phyloP scores from a whole-genome alignment of 1,284 basidiomycete species.

The Leccinum fallax region DNA sequence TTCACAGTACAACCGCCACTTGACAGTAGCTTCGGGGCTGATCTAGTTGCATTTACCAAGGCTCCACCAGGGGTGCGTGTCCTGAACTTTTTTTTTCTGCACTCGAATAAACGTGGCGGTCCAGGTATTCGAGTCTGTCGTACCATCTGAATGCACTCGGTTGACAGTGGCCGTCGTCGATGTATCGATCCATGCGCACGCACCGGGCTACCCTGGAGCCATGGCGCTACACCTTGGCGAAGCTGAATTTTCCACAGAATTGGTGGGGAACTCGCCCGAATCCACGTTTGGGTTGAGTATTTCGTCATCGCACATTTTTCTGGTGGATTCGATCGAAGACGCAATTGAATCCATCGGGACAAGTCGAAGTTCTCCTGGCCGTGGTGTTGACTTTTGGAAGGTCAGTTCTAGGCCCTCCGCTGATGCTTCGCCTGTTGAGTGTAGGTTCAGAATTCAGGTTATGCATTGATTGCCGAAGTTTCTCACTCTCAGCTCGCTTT shows the following conservation, averaged over 20 bases:
- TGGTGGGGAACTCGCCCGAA: slow-evolving; percentile 67
- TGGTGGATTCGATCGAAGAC: slow-evolving; percentile 62
- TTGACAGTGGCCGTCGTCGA: slow-evolving; percentile 71
- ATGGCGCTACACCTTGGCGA: slow-evolving; percentile 69
- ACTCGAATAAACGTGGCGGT: slow-evolving; percentile 2
- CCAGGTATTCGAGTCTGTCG: slow-evolving; percentile 90
- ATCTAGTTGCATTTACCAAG: slow-evolving; percentile 72
- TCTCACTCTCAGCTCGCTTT: slow-evolving; percentile 48
- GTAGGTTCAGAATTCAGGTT: slow-evolving; percentile 51
- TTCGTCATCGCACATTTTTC: slow-evolving; percentile 53
- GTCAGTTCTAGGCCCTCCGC: slow-evolving; percentile 42
- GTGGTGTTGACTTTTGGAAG: slow-evolving; percentile 66
- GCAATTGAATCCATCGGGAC: slow-evolving; percentile 26
- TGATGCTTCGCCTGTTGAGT: slow-evolving; percentile 13
- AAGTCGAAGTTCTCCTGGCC: not conserved
- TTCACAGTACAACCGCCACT: slow-evolving; percentile 68
- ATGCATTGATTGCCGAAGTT: slow-evolving; percentile 69
- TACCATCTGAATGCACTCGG: slow-evolving; percentile 86
- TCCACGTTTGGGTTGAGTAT: slow-evolving; percentile 54
- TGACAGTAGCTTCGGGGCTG: slow-evolving; percentile 65
- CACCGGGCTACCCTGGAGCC: slow-evolving; percentile 63
- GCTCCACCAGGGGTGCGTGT: slow-evolving; percentile 83
- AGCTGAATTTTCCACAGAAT: slow-evolving; percentile 66
- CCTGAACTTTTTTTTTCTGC: not conserved
- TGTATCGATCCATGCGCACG: slow-evolving; percentile 65